phyloP scores from a whole-genome alignment of 192 early-diverging fungal genomes.

The Piromyces sp. region DNA sequence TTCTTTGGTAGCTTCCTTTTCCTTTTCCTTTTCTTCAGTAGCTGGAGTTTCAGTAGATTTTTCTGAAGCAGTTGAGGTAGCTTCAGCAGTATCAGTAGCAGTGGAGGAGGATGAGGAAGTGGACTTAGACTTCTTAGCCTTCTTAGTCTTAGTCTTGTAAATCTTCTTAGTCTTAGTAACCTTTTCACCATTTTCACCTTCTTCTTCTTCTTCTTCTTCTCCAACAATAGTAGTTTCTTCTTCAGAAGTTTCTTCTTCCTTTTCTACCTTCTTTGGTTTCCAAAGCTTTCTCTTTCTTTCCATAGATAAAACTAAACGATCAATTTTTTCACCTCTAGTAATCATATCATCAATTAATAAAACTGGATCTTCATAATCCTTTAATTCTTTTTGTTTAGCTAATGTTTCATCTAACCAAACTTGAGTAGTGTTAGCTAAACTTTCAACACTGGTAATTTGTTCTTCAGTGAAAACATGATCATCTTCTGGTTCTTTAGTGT shows the following conservation, averaged over 20 bases:
- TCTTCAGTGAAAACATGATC: constrained; percentile 19
- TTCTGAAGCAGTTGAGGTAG: constrained; percentile 2
- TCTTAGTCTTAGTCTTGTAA: neutral
- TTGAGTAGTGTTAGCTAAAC: constrained; percentile 22
- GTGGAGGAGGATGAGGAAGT: constrained; percentile 6
- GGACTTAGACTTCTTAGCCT: constrained; percentile 17
- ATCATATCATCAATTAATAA: neutral
- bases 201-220: neutral
- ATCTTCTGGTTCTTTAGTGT: constrained; percentile 24
- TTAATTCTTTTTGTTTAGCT: neutral
- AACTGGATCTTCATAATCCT: neutral
- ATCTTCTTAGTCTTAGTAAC: neutral
- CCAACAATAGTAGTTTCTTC: neutral
- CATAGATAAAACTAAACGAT: neutral
- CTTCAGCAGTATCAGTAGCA: neutral
- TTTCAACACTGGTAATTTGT: constrained; percentile 21
- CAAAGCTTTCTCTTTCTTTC: neutral
- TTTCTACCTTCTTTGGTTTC: constrained; percentile 5
- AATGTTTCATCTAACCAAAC: constrained; percentile 6
- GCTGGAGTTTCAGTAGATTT: constrained; percentile 7
- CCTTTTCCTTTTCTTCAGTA: constrained; percentile 4
- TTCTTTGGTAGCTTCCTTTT: constrained; percentile 6
- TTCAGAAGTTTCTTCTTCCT: constrained; percentile 7
- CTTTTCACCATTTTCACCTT: neutral
- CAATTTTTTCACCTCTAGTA: neutral